These are phyloP conservation scores for Phytophthora podocarpi DNA, from an alignment of 352 stramenopile genomes.

Conservation along the genomic window DNA sequence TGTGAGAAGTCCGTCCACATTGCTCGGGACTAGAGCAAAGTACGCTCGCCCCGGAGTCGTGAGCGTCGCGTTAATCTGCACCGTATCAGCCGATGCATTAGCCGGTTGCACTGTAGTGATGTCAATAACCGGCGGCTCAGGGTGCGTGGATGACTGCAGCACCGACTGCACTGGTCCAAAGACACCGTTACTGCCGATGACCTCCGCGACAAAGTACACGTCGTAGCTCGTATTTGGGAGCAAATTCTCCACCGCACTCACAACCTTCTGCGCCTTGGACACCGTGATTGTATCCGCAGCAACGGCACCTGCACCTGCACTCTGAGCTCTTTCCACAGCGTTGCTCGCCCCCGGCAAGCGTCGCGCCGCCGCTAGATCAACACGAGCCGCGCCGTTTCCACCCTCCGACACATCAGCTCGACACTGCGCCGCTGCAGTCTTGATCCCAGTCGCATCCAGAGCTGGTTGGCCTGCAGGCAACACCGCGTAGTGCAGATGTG, in stretches of 20 bases:
- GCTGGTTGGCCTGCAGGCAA: conserved; percentile 42
- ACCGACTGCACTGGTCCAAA: conserved; percentile 76
- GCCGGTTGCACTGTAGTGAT: conserved; percentile 17
- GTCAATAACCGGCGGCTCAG: conserved; percentile 46
- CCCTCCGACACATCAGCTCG: conserved; percentile 2
- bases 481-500: conserved; percentile 75
- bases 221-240: conserved; percentile 74
- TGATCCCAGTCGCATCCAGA: conserved; percentile 56
- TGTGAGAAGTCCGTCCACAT: conserved; percentile 10
- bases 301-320: conserved; percentile 3
- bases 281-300: conserved; percentile 54
- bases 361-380: not conserved
- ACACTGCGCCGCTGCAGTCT: conserved; percentile 41
- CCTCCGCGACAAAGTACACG: conserved; percentile 83
- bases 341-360: not conserved
- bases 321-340: conserved; percentile 7
- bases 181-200: conserved; percentile 78
- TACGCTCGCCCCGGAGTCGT: conserved; percentile 50
- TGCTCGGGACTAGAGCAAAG: conserved; percentile 52
- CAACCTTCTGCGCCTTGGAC: conserved; percentile 55
- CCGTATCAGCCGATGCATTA: conserved; percentile 44
- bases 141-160: conserved; percentile 58
- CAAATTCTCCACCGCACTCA: conserved; percentile 47
- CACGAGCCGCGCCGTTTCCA: not conserved
- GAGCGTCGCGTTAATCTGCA: conserved; percentile 41